Conservation (phyloP, 768 basidiomycete species). For the Phlebiopsis flavidoalba region DNA sequence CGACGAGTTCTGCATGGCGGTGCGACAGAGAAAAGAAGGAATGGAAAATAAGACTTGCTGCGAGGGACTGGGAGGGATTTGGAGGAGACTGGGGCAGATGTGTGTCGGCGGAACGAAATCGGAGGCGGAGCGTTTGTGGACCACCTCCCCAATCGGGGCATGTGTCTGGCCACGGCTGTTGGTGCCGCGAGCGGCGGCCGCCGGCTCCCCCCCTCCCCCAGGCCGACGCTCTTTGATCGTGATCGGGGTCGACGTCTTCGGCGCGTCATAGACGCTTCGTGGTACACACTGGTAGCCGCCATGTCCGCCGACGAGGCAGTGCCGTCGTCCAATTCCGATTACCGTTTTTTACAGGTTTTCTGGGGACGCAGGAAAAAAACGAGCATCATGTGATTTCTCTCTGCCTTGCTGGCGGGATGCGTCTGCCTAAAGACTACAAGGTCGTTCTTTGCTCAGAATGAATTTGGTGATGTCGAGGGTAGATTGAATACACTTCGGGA, state of each 20-base stretch:
- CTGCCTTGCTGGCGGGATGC: constrained; percentile 73
- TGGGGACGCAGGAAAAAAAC: constrained; percentile 82
- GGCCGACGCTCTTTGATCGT: background rate
- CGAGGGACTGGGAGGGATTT: background rate
- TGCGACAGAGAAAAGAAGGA: background rate
- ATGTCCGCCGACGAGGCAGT: background rate
- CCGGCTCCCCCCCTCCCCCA: too few relatives aligned
- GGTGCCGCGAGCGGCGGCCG: background rate
- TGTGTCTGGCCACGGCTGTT: background rate
- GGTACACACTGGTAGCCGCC: background rate
- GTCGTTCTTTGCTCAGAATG: constrained; percentile 91
- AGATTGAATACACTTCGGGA: background rate
- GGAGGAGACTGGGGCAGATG: background rate
- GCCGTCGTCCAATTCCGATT: constrained; percentile 54
- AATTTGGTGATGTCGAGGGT: constrained; percentile 94
- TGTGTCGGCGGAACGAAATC: constrained; percentile 1
- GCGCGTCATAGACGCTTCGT: background rate
- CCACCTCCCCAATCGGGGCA: background rate
- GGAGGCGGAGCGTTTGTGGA: constrained; percentile 4
- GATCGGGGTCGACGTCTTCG: background rate
- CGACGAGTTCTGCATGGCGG: constrained; percentile 6
- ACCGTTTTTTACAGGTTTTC: constrained; percentile 96
- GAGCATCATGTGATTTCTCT: constrained; percentile 78
- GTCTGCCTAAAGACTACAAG: constrained; percentile 80
- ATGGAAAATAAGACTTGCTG: background rate